A percentile compares a stretch with the other conserved stretches of the same genome.
Evolutionary conservation across 306 rosid genomes (phyloP).

Genomic region (Cyclanthera cordifolia): DNA sequence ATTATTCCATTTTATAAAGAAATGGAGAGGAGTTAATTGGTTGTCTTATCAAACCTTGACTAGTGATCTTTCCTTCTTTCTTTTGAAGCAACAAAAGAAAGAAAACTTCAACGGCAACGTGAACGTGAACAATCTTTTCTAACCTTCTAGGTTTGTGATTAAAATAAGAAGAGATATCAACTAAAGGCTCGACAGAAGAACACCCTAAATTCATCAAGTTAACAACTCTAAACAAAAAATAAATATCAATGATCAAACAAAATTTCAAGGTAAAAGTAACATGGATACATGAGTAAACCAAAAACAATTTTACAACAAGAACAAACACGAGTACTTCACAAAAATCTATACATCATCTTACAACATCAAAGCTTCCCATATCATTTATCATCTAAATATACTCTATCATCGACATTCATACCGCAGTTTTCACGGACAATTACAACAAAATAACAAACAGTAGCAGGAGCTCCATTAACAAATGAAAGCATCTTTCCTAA

Average conservation of each 20-base stretch:
- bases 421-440: background rate
- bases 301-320: background rate
- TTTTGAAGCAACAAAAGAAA: constrained; percentile 2
- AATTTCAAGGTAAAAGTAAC: background rate
- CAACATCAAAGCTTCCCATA: background rate
- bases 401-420: background rate
- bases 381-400: background rate
- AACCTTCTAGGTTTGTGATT: background rate
- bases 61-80: background rate
- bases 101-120: constrained; percentile 2
- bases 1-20: background rate
- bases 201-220: background rate
- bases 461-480: background rate
- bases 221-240: background rate
- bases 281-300: background rate
- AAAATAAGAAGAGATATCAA: background rate
- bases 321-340: background rate
- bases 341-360: constrained; percentile 4
- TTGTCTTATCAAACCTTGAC: constrained; percentile 1
- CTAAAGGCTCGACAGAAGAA: background rate
- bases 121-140: background rate
- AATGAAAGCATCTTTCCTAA: background rate
- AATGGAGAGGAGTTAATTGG: constrained; percentile 2
- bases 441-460: background rate
- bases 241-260: background rate